Percentiles rank a stretch among this genome's conserved stretches.
phyloP scores from a whole-genome alignment of 1,284 basidiomycete species.

The Takashimella tepidaria region DNA sequence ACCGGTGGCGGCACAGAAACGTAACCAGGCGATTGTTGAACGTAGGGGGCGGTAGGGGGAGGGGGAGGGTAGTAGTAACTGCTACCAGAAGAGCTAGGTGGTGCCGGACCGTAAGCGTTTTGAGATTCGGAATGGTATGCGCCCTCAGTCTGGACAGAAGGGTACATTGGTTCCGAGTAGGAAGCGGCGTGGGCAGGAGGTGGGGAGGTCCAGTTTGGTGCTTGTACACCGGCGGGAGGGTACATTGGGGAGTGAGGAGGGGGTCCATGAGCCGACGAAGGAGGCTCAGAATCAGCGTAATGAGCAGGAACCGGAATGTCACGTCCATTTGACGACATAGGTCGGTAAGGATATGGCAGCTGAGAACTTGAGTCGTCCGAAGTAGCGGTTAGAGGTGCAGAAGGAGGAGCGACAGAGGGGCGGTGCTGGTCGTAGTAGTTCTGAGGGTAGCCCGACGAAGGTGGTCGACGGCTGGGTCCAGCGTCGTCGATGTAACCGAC shows the following conservation, averaged over 20 bases:
- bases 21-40: conserved; percentile 15
- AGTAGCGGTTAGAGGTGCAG: conserved; percentile 23
- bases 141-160: conserved; percentile 8
- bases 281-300: conserved; percentile 43
- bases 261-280: conserved; percentile 39
- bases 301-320: conserved; percentile 37
- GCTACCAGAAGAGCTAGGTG: conserved; percentile 23
- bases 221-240: conserved; percentile 10
- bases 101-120: conserved; percentile 25
- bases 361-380: conserved; percentile 25
- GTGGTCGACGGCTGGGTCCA: conserved; percentile 36
- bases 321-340: conserved; percentile 39
- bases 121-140: conserved; percentile 3
- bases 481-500: conserved; percentile 23
- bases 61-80: conserved; percentile 27
- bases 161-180: conserved; percentile 11
- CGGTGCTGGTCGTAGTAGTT: conserved; percentile 31
- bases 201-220: conserved; percentile 35
- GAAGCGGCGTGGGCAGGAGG: conserved; percentile 23
- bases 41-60: conserved; percentile 14
- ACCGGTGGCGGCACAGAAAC: conserved; percentile 4
- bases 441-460: conserved; percentile 27
- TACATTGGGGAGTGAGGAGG: conserved; percentile 43
- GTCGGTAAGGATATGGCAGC: conserved; percentile 38
- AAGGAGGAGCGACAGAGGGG: conserved; percentile 18